Conservation (phyloP, 192 early-diverging fungal genomes). For the Backusella psychrophila region DNA sequence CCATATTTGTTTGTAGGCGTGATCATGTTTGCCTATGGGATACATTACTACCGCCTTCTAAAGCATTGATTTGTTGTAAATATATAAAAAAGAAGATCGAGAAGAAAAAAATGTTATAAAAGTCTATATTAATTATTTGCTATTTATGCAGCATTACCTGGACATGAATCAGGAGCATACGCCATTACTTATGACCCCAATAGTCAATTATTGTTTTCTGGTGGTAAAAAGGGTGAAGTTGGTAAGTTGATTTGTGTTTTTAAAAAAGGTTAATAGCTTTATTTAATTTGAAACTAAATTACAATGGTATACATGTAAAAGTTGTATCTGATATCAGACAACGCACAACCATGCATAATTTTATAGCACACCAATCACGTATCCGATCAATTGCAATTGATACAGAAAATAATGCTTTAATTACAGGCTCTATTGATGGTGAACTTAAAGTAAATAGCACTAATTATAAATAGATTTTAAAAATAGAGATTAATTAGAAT, state of each 20-base stretch:
- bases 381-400: slow-evolving; percentile 66
- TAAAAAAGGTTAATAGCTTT: background rate
- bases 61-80: slow-evolving; percentile 55
- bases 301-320: slow-evolving; percentile 20
- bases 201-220: slow-evolving; percentile 65
- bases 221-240: slow-evolving; percentile 74
- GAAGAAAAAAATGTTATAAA: background rate
- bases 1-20: slow-evolving; percentile 12
- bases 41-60: slow-evolving; percentile 64
- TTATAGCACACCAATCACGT: slow-evolving; percentile 65
- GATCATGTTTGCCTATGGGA: slow-evolving; percentile 78
- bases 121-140: background rate
- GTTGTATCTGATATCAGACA: slow-evolving; percentile 73
- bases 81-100: background rate
- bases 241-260: slow-evolving; percentile 42
- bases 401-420: slow-evolving; percentile 48
- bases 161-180: slow-evolving; percentile 64
- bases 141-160: slow-evolving; percentile 45
- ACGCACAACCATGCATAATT: slow-evolving; percentile 60
- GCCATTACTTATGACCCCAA: slow-evolving; percentile 60
- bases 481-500: background rate
- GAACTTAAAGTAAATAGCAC: slow-evolving; percentile 54
- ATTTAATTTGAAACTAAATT: background rate
- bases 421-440: slow-evolving; percentile 69
- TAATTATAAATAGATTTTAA: background rate